Evolutionary conservation across 805 yeast species (phyloP).

Genomic region (Lachancea kluyveri): DNA sequence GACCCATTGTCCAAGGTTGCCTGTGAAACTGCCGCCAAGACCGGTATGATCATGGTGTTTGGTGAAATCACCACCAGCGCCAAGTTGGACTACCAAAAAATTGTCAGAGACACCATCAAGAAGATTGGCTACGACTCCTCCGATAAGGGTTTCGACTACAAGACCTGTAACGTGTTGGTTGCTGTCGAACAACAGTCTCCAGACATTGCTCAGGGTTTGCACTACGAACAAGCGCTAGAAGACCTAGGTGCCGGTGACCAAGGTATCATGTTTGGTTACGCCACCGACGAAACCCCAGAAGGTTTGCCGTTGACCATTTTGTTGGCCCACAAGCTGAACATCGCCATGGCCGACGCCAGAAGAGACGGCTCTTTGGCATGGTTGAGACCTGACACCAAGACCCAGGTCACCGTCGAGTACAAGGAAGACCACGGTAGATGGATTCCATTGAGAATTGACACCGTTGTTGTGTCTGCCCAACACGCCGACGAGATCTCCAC

Average conservation of each 20-base stretch:
- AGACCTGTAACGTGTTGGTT: constrained; percentile 97
- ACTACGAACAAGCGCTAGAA: constrained; percentile 91
- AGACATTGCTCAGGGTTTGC: constrained; percentile 99
- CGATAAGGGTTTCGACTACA: constrained; percentile 97
- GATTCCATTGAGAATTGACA: constrained; percentile 93
- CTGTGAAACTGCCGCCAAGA: constrained; percentile 98
- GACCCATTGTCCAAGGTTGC: constrained; percentile 99
- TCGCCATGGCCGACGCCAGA: constrained; percentile 95
- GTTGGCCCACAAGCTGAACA: constrained; percentile 92
- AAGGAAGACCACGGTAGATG: constrained; percentile 92
- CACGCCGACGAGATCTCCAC: constrained; percentile 95
- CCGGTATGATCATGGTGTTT: constrained; percentile 98
- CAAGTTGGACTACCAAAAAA: constrained; percentile 89
- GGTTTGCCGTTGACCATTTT: constrained; percentile 91
- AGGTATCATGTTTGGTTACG: constrained; percentile 99
- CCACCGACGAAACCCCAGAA: constrained; percentile 98
- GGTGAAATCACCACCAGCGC: constrained; percentile 99
- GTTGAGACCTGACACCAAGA: constrained; percentile 99
- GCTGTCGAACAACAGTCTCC: constrained; percentile 99
- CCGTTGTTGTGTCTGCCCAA: constrained; percentile 95
- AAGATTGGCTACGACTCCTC: constrained; percentile 96
- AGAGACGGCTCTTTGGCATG: constrained; percentile 91
- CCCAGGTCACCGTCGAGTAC: constrained; percentile 98
- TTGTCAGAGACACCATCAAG: constrained; percentile 96
- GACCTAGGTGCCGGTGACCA: constrained; percentile 99